Conservation (phyloP, 1,284 basidiomycete genomes). For the Polyporus tsugae region DNA sequence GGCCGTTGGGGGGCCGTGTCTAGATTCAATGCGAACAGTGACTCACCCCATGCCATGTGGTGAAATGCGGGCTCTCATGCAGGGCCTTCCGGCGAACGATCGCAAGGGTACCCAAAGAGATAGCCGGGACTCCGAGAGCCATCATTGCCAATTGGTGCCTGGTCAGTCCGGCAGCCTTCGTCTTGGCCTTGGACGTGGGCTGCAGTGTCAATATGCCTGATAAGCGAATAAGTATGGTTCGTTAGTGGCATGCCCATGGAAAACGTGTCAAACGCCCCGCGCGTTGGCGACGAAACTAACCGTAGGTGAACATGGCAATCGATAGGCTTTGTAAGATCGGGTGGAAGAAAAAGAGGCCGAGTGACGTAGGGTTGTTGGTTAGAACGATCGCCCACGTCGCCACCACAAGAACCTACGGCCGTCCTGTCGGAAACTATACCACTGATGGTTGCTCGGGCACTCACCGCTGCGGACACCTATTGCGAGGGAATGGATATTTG, state of each 20-base stretch:
- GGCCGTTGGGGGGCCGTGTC: neutral
- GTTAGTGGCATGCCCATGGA: neutral
- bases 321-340: conserved; percentile 67
- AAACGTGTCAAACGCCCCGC: conserved; percentile 7
- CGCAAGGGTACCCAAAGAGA: conserved; percentile 61
- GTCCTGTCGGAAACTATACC: neutral
- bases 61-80: conserved; percentile 59
- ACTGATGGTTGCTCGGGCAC: conserved; percentile 18
- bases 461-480: conserved; percentile 40
- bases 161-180: conserved; percentile 68
- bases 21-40: neutral
- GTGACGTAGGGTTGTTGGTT: conserved; percentile 53
- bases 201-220: conserved; percentile 79
- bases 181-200: conserved; percentile 70
- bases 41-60: conserved; percentile 74
- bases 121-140: conserved; percentile 58
- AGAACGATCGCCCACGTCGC: conserved; percentile 62
- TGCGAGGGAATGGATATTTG: neutral
- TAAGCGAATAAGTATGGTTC: too few species aligned
- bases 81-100: conserved; percentile 64
- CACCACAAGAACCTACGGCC: conserved; percentile 52
- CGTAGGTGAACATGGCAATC: conserved; percentile 63
- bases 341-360: conserved; percentile 73
- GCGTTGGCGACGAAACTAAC: conserved; percentile 44
- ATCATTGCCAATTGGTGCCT: conserved; percentile 71